phyloP scores from a whole-genome alignment of 2,329 filamentous ascomycete genomes.

The Phialophora expanda region DNA sequence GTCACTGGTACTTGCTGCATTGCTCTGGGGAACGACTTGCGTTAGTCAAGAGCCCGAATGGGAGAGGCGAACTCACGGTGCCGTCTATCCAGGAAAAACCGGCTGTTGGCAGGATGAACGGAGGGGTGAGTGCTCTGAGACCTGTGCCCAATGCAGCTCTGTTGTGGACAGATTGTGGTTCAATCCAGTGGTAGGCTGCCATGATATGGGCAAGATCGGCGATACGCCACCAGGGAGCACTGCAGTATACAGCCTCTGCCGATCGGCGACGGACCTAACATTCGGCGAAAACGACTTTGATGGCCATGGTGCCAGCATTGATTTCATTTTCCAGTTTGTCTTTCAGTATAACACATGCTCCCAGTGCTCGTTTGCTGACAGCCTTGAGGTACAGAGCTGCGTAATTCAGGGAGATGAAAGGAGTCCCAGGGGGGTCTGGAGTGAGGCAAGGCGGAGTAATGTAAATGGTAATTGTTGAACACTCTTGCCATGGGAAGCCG shows the following conservation, averaged over 20 bases:
- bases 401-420: slow-evolving; percentile 20
- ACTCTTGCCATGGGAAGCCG: slow-evolving; percentile 20
- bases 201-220: slow-evolving; percentile 23
- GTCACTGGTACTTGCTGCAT: neutral
- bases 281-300: slow-evolving; percentile 27
- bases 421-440: neutral
- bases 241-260: slow-evolving; percentile 6
- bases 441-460: slow-evolving; percentile 19
- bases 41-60: neutral
- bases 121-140: slow-evolving; percentile 18
- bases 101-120: slow-evolving; percentile 18
- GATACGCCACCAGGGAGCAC: slow-evolving; percentile 27
- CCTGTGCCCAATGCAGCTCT: slow-evolving; percentile 6
- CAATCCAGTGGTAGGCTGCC: slow-evolving; percentile 29
- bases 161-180: slow-evolving; percentile 23
- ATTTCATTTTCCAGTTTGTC: slow-evolving; percentile 13
- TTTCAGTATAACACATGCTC: slow-evolving; percentile 7
- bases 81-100: slow-evolving; percentile 9
- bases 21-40: neutral
- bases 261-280: slow-evolving; percentile 29
- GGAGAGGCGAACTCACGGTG: neutral
- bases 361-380: slow-evolving; percentile 9
- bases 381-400: slow-evolving; percentile 15
- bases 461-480: slow-evolving; percentile 17
- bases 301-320: slow-evolving; percentile 14